Evolutionary conservation across 169 alveolate species (phyloP).

Genomic region (Eimeria praecox): DNA sequence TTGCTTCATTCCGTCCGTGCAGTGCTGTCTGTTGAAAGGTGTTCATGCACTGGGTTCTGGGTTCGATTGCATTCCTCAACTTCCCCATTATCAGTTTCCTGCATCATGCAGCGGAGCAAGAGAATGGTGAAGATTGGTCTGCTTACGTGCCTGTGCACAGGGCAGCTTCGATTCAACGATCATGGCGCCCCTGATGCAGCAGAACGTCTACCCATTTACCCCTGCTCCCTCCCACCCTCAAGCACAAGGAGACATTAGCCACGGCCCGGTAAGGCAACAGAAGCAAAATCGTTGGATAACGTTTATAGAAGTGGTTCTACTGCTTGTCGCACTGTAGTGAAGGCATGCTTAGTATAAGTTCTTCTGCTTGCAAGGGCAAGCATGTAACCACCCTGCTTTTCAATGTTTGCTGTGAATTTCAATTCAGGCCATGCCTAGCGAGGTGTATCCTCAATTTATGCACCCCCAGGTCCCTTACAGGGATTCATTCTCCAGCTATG

Average conservation of each 20-base stretch:
- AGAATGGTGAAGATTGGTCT: background rate
- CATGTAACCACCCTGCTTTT: background rate
- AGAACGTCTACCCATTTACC: constrained; percentile 55
- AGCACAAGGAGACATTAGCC: constrained; percentile 36
- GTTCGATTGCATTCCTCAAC: background rate
- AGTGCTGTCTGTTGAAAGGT: too few relatives aligned
- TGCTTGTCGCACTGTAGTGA: background rate
- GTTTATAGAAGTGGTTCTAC: too few relatives aligned
- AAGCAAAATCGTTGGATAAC: background rate
- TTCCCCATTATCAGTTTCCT: background rate
- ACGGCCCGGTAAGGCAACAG: constrained; percentile 12
- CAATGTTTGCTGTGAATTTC: background rate
- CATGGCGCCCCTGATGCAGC: constrained; percentile 79
- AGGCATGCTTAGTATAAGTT: background rate
- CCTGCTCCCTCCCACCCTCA: constrained; percentile 61
- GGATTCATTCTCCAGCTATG: constrained; percentile 64
- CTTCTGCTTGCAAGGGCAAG: background rate
- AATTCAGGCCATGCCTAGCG: constrained; percentile 70
- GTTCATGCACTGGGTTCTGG: too few relatives aligned
- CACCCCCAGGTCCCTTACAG: constrained; percentile 71
- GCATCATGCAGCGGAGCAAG: background rate
- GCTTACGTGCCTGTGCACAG: constrained; percentile 5
- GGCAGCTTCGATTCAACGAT: constrained; percentile 71
- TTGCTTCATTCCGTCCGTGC: background rate
- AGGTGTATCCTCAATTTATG: constrained; percentile 64